Evolutionary conservation across 352 stramenopile species (phyloP), one percentile per base, ranked within the genome.

Genomic region (Achlya hypogyna): DNA sequence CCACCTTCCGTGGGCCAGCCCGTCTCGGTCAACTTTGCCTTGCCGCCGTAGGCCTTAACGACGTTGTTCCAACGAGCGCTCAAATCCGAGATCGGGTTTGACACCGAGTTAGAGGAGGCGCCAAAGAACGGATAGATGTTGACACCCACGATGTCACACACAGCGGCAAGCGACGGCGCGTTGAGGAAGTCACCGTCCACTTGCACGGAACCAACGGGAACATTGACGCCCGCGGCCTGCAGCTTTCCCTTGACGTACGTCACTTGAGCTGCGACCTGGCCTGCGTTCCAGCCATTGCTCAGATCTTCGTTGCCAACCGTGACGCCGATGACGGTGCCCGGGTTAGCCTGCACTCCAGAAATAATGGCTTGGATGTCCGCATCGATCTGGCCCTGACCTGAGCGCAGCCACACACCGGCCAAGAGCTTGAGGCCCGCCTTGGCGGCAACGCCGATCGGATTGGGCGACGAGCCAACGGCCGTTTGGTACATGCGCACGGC

Each of bases 271-370:
- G 32, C 31, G n/a, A 67, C 60, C 10, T 28, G 23, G n/a, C 51
- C 38, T n/a, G 72, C 72, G 32, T 40, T 75, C 49, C 25, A 28
- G 32, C 74, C 69, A 72, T 88, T 87, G 49, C 71, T 62, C 23
- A 93, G 72, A 74, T 86, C 76, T 65, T 93, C 84, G 75, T 93
- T 93, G 51, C 84, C 84, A 27, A 87, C 82, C 71, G 78, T 90
- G 43, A 93, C 75, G 5, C 70, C 73, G 16, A 86, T 64, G 22
- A 93, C 72, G 0, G 62, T 69, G n/a, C 56, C 51, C 0, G 80
- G 72, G 62, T 86, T 67, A 18, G 51, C 56, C 35, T 72, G 42
- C 31, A 78, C 84, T 32, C 78, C 84, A 4, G 71, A 65, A 65
- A 81, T 84, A 29, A 84, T 79, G 29, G 84, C 78, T 29, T 82